These are phyloP conservation scores for Backusella tarrabulga DNA, from an alignment of 192 early-diverging fungal genomes.

Conservation along the genomic window DNA sequence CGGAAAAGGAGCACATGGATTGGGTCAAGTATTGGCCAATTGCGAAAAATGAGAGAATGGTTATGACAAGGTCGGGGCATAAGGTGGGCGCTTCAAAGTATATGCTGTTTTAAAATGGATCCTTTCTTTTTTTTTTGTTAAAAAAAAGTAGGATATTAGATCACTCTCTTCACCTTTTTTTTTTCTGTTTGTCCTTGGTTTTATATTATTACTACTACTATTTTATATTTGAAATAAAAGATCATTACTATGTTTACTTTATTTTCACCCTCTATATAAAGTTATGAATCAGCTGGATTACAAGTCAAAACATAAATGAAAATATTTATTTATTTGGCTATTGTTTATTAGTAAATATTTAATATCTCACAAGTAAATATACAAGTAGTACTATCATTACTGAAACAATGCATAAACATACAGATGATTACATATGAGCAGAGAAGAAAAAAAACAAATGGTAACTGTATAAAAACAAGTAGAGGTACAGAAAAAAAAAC, in stretches of 20 bases:
- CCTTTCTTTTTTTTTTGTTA: not conserved
- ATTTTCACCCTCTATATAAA: not conserved
- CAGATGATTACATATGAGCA: not conserved
- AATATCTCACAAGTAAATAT: not conserved
- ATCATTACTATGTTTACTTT: not conserved
- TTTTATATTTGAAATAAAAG: not conserved
- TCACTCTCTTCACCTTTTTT: not conserved
- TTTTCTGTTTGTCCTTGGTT: no score
- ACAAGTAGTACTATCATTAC: not conserved
- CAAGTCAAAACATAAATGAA: not conserved
- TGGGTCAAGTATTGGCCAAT: constrained; percentile 5
- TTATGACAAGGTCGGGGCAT: not conserved
- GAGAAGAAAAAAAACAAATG: not conserved
- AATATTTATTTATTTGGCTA: not conserved
- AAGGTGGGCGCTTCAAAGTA: constrained; percentile 11
- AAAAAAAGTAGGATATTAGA: not conserved
- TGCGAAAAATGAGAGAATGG: not conserved
- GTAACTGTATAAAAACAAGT: not conserved
- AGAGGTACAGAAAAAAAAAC: not conserved
- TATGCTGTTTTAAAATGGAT: not conserved
- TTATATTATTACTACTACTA: not conserved
- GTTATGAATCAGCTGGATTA: not conserved
- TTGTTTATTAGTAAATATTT: not conserved
- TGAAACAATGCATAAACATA: not conserved
- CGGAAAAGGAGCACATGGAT: not conserved